Evolutionary conservation across 306 rosid species (phyloP).

Genomic region (Fagus sylvatica): DNA sequence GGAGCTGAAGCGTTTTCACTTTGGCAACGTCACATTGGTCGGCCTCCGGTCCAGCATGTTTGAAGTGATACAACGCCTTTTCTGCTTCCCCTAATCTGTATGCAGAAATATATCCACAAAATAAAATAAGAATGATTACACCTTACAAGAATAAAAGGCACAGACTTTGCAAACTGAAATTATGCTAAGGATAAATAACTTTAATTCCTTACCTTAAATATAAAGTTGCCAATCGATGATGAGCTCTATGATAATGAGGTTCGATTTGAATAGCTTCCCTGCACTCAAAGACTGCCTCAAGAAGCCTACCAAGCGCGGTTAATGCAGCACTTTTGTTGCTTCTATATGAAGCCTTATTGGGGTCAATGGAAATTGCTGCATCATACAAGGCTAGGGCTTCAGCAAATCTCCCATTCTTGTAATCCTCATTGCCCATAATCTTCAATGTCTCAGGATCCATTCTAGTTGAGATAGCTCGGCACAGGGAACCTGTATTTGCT

Average conservation of each 20-base stretch:
- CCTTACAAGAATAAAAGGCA: background rate
- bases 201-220: slow-evolving; percentile 54
- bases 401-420: slow-evolving; percentile 75
- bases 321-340: slow-evolving; percentile 90
- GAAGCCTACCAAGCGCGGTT: slow-evolving; percentile 71
- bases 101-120: background rate
- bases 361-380: slow-evolving; percentile 82
- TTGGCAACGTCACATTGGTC: slow-evolving; percentile 74
- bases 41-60: slow-evolving; percentile 78
- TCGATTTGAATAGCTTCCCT: slow-evolving; percentile 86
- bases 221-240: slow-evolving; percentile 77
- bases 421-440: slow-evolving; percentile 92
- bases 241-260: slow-evolving; percentile 84
- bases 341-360: slow-evolving; percentile 78
- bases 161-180: background rate
- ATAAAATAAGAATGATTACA: background rate
- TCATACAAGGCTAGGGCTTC: slow-evolving; percentile 88
- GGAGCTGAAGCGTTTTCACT: slow-evolving; percentile 57
- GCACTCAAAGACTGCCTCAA: slow-evolving; percentile 90
- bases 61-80: slow-evolving; percentile 73
- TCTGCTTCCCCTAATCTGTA: slow-evolving; percentile 79
- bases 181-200: background rate
- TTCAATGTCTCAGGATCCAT: slow-evolving; percentile 88
- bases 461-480: slow-evolving; percentile 79
- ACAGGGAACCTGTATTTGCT: slow-evolving; percentile 39